Conservation (phyloP, 371 early-diverging fungal genomes). For the Umbelopsis sp. region DNA sequence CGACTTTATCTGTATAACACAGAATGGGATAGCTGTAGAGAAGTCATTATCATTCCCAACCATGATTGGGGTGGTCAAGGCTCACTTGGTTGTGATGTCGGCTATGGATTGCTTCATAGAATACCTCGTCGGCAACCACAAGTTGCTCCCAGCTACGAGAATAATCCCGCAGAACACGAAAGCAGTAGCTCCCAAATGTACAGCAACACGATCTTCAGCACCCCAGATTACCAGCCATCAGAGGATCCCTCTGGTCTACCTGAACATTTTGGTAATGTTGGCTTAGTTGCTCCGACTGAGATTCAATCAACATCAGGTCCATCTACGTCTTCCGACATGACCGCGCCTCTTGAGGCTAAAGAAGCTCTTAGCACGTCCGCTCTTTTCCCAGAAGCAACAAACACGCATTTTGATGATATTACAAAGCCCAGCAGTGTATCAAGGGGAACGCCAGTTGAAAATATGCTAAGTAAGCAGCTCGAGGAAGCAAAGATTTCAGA, state of each 20-base stretch:
- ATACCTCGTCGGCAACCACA: slow-evolving; percentile 31
- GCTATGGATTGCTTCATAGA: slow-evolving; percentile 54
- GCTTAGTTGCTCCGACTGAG: neutral
- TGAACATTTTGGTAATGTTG: neutral
- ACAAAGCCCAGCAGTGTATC: neutral
- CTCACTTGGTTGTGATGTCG: slow-evolving; percentile 71
- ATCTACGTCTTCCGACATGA: neutral
- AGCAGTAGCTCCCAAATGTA: slow-evolving; percentile 21
- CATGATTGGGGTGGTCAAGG: slow-evolving; percentile 76
- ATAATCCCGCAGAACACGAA: slow-evolving; percentile 9
- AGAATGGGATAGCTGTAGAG: slow-evolving; percentile 66
- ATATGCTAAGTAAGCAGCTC: slow-evolving; percentile 10
- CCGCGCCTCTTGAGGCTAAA: neutral
- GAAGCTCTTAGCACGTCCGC: neutral
- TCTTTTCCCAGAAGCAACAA: neutral
- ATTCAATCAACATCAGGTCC: neutral
- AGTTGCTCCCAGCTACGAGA: neutral
- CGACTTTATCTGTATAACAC: slow-evolving; percentile 66
- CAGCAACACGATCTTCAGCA: slow-evolving; percentile 31
- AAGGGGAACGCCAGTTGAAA: neutral
- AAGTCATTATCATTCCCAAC: slow-evolving; percentile 72
- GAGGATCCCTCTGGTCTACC: neutral
- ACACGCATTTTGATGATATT: neutral
- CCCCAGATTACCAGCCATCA: slow-evolving; percentile 23
- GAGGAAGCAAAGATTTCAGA: slow-evolving; percentile 1